Conservation (phyloP, 1,284 basidiomycete genomes). For the Microbotryum silenes-acaulis region DNA sequence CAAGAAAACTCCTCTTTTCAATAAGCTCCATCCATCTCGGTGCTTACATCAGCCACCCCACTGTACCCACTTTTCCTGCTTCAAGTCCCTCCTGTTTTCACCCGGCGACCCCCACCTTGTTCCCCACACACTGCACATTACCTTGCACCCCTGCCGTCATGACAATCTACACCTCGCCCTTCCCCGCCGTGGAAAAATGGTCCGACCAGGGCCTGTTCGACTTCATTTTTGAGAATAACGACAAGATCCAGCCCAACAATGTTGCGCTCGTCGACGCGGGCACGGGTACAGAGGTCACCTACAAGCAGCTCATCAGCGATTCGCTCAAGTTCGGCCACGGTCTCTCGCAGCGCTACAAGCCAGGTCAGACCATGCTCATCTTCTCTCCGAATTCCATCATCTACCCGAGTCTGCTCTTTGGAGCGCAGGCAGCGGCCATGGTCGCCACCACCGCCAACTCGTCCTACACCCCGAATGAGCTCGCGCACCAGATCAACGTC, state of each 20-base stretch:
- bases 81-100: too few relatives aligned
- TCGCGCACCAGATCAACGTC: constrained; percentile 19
- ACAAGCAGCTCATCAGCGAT: constrained; percentile 9
- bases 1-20: too few relatives aligned
- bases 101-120: too few relatives aligned
- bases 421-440: constrained; percentile 18
- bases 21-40: too few relatives aligned
- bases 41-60: too few relatives aligned
- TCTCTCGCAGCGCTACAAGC: constrained; percentile 10
- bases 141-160: neutral
- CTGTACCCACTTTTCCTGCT: too few relatives aligned
- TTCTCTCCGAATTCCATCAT: constrained; percentile 24
- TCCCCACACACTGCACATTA: too few relatives aligned
- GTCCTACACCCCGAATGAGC: constrained; percentile 20
- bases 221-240: constrained; percentile 14
- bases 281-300: constrained; percentile 18
- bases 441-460: constrained; percentile 30
- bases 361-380: constrained; percentile 17
- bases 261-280: constrained; percentile 23
- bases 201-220: constrained; percentile 14
- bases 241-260: neutral
- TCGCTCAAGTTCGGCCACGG: constrained; percentile 16
- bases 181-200: constrained; percentile 2
- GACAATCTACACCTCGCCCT: constrained; percentile 26
- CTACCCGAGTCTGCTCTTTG: constrained; percentile 23